Base-by-base conservation (phyloP, 805 yeast species). In the Candida piceae region DNA sequence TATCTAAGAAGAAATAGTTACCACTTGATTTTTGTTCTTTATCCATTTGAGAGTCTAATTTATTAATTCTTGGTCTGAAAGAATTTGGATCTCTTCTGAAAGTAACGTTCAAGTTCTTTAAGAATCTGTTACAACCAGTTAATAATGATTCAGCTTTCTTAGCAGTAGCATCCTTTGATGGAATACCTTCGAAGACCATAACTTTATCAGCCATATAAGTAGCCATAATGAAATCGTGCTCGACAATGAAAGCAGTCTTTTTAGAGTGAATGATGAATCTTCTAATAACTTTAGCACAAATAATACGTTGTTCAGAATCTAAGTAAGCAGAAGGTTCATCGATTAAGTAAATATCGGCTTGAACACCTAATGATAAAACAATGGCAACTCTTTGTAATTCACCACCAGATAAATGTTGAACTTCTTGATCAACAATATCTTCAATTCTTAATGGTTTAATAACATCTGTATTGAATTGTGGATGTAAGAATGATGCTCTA, bases 211-310 rank as follows among this genome's bases (percentile, higher is more conserved):
- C 98, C 73, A 93, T 76, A 64, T 93, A 93, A 13, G 99, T 93
- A 48, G 98, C 97, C 99, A 93, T 93, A 72, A 93, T 93, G 77
- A 93, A 93, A 77, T 93, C 99, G 80, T 93, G 99, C 81, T 93
- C 99, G 41, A 93, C 99, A 55, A 93, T 74, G 64, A 93, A 93
- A n/a, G 99, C 98, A 31, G 97, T 90, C 76, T 90, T 93, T 74
- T 90, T 89, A 52, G 96, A 78, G 62, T 93, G 98, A 62, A 93
- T 70, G 57, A 93, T 85, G 60, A 88, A 93, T 67, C 96, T 83
- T 77, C 96, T 84, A 55, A 93, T 93, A 52, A 93, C 98, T 73
- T 93, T 93, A 36, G 98, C 85, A 74, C 98, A 93, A 51, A 93
- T 84, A 58, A 93, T 88, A 86, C 99, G 97, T 70, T 93, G 99